A percentile compares a stretch with the other conserved stretches of the same genome.
Conservation (phyloP, 495 filamentous ascomycete genomes). For the Aspergillus campestris region DNA sequence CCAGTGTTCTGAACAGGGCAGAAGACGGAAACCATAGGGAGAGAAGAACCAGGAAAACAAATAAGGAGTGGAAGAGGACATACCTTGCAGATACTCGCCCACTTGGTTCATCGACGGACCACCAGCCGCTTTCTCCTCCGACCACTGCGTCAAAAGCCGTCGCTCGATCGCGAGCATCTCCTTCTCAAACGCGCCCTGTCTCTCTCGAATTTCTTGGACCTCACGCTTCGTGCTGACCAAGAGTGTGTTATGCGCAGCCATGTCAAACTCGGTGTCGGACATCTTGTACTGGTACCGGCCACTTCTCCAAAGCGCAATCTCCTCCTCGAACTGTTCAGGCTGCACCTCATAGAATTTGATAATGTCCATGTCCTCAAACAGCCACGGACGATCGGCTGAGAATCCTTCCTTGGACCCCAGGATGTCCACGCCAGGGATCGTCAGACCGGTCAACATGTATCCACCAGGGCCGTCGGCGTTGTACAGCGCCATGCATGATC, state of each 20-base stretch:
- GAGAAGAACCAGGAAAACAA: too few species aligned
- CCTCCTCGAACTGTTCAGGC: constrained; percentile 30
- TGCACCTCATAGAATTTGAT: constrained; percentile 38
- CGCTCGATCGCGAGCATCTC: constrained; percentile 32
- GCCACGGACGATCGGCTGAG: constrained; percentile 32
- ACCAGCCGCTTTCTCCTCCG: constrained; percentile 31
- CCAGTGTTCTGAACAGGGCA: too few species aligned
- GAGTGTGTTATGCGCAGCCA: constrained; percentile 35
- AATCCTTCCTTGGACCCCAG: constrained; percentile 37
- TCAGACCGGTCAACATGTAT: constrained; percentile 42
- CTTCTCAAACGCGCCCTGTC: constrained; percentile 29
- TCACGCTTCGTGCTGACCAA: constrained; percentile 24
- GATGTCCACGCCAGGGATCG: constrained; percentile 41
- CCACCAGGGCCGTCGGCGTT: constrained; percentile 46
- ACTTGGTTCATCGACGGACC: constrained; percentile 27
- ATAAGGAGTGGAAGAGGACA: constrained; percentile 2
- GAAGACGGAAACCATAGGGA: too few species aligned
- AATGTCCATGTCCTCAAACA: constrained; percentile 45
- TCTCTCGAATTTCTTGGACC: constrained; percentile 26
- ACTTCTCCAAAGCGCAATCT: constrained; percentile 21
- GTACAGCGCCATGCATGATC: constrained; percentile 41
- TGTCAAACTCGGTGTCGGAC: constrained; percentile 33
- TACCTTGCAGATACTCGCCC: constrained; percentile 26
- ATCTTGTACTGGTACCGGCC: constrained; percentile 36
- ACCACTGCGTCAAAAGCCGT: constrained; percentile 30